Evolutionary conservation across 73 alveolate genomes (phyloP).

Genomic region (Uronychia setigera): DNA sequence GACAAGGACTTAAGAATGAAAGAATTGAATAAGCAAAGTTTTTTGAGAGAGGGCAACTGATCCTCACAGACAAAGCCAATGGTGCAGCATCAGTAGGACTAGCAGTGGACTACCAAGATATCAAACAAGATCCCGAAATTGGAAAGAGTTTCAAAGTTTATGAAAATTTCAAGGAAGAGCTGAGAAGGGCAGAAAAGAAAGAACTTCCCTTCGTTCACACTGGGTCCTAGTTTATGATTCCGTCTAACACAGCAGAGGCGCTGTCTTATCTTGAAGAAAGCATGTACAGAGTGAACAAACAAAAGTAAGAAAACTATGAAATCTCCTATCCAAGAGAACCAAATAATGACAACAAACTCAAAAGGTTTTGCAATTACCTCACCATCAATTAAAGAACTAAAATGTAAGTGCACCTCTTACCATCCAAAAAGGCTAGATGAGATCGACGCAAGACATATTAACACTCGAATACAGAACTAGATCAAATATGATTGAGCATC

Average conservation of each 20-base stretch:
- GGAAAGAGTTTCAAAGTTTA: neutral
- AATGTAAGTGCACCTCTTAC: too few species aligned
- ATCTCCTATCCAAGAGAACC: neutral
- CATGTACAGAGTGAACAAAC: neutral
- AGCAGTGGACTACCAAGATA: neutral
- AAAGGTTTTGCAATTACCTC: neutral
- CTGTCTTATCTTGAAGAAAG: neutral
- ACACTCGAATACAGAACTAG: neutral
- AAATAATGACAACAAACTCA: neutral
- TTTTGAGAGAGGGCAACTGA: neutral
- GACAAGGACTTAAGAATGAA: neutral
- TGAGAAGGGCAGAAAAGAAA: neutral
- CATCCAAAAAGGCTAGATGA: too few species aligned
- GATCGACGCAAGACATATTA: neutral
- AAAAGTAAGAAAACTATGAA: neutral
- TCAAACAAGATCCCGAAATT: neutral
- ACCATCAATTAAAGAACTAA: neutral
- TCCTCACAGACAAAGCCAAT: neutral
- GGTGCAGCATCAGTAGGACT: neutral
- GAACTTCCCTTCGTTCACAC: neutral
- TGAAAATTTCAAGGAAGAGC: neutral
- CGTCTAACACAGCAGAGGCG: neutral
- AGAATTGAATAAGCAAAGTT: neutral
- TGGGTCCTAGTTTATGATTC: neutral
- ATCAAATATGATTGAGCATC: neutral